Evolutionary conservation across 1,139 yeast genomes (phyloP).

Genomic region (Suhomyces chickasaworum): DNA sequence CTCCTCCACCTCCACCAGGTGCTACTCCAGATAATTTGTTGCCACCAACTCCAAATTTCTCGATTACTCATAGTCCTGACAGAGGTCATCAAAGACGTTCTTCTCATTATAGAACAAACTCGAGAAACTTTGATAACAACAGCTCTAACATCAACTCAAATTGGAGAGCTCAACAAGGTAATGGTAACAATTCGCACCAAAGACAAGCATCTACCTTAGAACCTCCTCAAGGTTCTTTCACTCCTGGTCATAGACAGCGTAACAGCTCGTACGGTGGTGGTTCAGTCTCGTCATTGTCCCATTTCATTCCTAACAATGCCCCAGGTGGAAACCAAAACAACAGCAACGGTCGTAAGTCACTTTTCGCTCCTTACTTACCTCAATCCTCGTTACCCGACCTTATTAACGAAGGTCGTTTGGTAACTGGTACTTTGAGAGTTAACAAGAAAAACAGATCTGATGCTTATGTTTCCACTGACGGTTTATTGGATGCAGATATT

Average conservation of each 20-base stretch:
- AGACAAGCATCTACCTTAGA: slow-evolving; percentile 37
- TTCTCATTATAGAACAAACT: slow-evolving; percentile 58
- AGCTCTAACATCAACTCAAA: slow-evolving; percentile 52
- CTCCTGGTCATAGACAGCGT: slow-evolving; percentile 79
- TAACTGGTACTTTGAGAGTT: slow-evolving; percentile 89
- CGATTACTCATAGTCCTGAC: slow-evolving; percentile 44
- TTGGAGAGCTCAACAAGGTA: slow-evolving; percentile 54
- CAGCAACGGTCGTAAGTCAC: slow-evolving; percentile 66
- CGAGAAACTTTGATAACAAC: slow-evolving; percentile 57
- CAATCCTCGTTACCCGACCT: slow-evolving; percentile 90
- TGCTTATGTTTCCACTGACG: slow-evolving; percentile 96
- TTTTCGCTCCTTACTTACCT: slow-evolving; percentile 94
- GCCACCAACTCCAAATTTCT: slow-evolving; percentile 51
- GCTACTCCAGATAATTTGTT: slow-evolving; percentile 25
- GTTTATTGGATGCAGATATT: slow-evolving; percentile 91
- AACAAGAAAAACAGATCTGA: slow-evolving; percentile 95
- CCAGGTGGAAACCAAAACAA: slow-evolving; percentile 29
- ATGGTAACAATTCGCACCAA: slow-evolving; percentile 15
- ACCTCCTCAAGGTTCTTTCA: slow-evolving; percentile 54
- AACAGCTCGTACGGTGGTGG: slow-evolving; percentile 63
- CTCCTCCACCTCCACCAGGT: slow-evolving; percentile 9
- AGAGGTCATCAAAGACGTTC: slow-evolving; percentile 47
- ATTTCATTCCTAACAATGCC: slow-evolving; percentile 32
- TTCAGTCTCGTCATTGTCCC: slow-evolving; percentile 61
- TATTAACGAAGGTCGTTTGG: slow-evolving; percentile 86